Conservation (phyloP, 2,329 filamentous ascomycete species). For the Corniculantispora saksenae region DNA sequence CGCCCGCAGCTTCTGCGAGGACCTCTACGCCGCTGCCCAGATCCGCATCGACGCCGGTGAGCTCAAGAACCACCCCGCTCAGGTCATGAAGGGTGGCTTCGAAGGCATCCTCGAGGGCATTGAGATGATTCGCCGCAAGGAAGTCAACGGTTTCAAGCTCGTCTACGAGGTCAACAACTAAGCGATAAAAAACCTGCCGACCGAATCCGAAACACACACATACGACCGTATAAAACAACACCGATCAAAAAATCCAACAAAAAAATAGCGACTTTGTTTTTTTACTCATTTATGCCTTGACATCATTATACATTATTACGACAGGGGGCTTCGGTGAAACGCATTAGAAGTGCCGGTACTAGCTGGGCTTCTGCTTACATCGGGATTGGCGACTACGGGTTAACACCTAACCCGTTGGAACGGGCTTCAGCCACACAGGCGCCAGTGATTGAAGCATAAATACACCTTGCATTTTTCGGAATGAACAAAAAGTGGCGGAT, state of each 20-base stretch:
- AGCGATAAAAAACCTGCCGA: not conserved
- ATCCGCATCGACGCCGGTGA: conserved; percentile 18
- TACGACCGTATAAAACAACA: not conserved
- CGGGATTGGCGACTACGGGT: conserved; percentile 1
- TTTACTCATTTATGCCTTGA: not conserved
- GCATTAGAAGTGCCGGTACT: not conserved
- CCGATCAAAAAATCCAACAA: not conserved
- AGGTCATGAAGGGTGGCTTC: conserved; percentile 28
- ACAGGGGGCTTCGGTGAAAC: not conserved
- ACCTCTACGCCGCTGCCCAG: conserved; percentile 18
- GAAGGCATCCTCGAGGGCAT: conserved; percentile 36
- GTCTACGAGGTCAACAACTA: conserved; percentile 33
- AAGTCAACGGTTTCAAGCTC: conserved; percentile 44
- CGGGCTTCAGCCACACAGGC: not conserved
- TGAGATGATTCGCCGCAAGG: conserved; percentile 32
- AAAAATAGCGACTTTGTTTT: conserved; percentile 14
- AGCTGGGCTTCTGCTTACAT: conserved; percentile 15
- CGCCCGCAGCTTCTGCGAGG: conserved; percentile 15
- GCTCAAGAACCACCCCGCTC: conserved; percentile 22
- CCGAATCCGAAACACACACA: not conserved
- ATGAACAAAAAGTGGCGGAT: not conserved
- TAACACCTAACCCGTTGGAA: conserved; percentile 1
- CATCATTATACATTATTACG: conserved; percentile 2
- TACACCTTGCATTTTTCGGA: not conserved
- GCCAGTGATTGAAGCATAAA: not conserved